A percentile compares a stretch with the other conserved stretches of the same genome.
Conservation (phyloP, 805 yeast species). For the Nakazawaea ishiwadae region DNA sequence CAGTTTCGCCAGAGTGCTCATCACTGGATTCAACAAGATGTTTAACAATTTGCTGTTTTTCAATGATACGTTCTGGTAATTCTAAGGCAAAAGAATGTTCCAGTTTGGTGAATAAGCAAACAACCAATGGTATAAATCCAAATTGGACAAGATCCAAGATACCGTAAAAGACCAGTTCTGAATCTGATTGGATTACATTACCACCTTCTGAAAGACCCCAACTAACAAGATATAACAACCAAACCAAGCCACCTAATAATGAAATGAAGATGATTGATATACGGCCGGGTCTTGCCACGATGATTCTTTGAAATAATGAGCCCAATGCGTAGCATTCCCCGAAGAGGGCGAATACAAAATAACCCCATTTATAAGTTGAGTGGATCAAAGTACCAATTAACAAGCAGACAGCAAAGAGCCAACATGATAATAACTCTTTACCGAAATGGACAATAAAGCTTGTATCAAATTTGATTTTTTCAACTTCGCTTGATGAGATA, state of each 20-base stretch:
- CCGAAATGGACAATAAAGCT: constrained; percentile 26
- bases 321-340: constrained; percentile 24
- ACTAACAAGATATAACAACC: constrained; percentile 40
- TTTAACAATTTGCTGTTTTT: neutral
- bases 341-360: constrained; percentile 48
- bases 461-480: constrained; percentile 27
- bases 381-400: constrained; percentile 52
- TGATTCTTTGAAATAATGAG: neutral
- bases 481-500: constrained; percentile 26
- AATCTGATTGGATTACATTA: constrained; percentile 46
- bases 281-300: constrained; percentile 6
- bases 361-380: constrained; percentile 66
- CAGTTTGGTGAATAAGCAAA: neutral
- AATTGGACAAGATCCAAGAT: constrained; percentile 42
- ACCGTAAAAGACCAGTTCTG: constrained; percentile 54
- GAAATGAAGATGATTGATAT: constrained; percentile 12
- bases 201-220: constrained; percentile 58
- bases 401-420: constrained; percentile 41
- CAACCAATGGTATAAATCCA: constrained; percentile 13
- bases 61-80: constrained; percentile 5
- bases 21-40: neutral
- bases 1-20: constrained; percentile 1
- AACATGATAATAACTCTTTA: too few species aligned
- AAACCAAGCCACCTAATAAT: constrained; percentile 29
- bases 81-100: neutral